These are phyloP conservation scores for Capsicum pubescens DNA, from an alignment of 257 asterid genomes.

Conservation along the genomic window DNA sequence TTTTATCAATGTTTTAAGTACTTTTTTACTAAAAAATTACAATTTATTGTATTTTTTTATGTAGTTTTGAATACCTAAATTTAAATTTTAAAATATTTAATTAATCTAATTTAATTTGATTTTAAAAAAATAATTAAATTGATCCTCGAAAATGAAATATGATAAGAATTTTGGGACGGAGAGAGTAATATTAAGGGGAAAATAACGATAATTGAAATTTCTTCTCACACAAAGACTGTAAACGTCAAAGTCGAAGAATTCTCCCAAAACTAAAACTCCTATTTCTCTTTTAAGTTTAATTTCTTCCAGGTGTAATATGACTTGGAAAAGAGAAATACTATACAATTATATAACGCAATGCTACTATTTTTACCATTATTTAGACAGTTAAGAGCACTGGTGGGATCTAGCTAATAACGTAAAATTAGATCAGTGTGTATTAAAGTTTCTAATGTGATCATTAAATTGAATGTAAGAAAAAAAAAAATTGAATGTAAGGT, in stretches of 20 bases:
- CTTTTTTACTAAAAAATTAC: neutral
- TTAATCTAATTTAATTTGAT: neutral
- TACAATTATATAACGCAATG: conserved; percentile 3
- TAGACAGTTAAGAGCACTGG: neutral
- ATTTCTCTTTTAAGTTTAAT: conserved; percentile 20
- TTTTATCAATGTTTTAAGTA: neutral
- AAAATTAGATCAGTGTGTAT: conserved; percentile 5
- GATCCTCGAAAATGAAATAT: neutral
- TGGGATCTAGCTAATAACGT: conserved; percentile 2
- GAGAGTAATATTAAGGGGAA: neutral
- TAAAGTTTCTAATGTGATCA: neutral
- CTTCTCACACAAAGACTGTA: neutral
- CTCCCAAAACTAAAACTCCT: neutral
- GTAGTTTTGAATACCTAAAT: neutral
- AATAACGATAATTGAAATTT: neutral
- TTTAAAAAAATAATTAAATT: neutral
- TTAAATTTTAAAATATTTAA: neutral
- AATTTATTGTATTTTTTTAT: neutral
- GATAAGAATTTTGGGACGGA: neutral
- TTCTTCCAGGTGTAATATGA: conserved; percentile 25
- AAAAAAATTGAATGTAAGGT: neutral
- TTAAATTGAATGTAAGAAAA: neutral
- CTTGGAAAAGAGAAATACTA: conserved; percentile 14
- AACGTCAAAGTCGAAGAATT: neutral
- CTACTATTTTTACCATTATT: neutral